A percentile compares a stretch with the other conserved stretches of the same genome.
Evolutionary conservation across 768 basidiomycete genomes (phyloP).

Genomic region (Rhizopogon salebrosus): DNA sequence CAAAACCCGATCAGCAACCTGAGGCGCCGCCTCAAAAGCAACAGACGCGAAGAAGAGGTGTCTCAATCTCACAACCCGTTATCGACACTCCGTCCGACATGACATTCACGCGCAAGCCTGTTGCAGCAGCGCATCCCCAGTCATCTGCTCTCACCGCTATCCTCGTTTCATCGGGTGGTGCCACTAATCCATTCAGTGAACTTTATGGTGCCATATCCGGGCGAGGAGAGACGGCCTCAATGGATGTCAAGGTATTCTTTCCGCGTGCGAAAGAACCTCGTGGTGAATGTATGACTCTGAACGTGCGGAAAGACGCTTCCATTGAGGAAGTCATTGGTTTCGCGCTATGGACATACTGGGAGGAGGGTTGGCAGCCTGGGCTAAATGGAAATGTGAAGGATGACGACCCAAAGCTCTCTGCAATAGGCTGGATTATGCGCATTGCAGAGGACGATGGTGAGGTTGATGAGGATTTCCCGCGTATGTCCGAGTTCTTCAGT

Average conservation of each 20-base stretch:
- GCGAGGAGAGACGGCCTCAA: constrained; percentile 57
- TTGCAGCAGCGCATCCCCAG: constrained; percentile 36
- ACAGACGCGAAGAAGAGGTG: constrained; percentile 23
- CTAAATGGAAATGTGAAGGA: constrained; percentile 63
- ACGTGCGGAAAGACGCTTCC: constrained; percentile 80
- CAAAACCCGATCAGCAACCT: constrained; percentile 16
- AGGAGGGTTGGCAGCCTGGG: constrained; percentile 75
- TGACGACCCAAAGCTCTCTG: constrained; percentile 65
- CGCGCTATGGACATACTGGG: constrained; percentile 90
- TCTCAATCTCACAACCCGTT: constrained; percentile 23
- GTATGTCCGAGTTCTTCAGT: constrained; percentile 36
- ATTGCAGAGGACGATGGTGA: constrained; percentile 97
- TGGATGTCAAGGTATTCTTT: constrained; percentile 76
- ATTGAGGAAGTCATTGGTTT: constrained; percentile 96
- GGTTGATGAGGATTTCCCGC: constrained; percentile 97
- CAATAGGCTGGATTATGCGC: constrained; percentile 86
- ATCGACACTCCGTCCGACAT: constrained; percentile 20
- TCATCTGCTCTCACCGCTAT: constrained; percentile 70
- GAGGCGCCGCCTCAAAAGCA: constrained; percentile 16
- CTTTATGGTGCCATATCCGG: constrained; percentile 84
- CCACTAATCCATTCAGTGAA: constrained; percentile 83
- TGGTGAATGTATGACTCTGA: constrained; percentile 62
- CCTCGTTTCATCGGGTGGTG: constrained; percentile 58
- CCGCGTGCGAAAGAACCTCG: constrained; percentile 65
- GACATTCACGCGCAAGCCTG: constrained; percentile 49